phyloP scores from a whole-genome alignment of 1,284 basidiomycete genomes.

The Rhodotorula mucilaginosa region DNA sequence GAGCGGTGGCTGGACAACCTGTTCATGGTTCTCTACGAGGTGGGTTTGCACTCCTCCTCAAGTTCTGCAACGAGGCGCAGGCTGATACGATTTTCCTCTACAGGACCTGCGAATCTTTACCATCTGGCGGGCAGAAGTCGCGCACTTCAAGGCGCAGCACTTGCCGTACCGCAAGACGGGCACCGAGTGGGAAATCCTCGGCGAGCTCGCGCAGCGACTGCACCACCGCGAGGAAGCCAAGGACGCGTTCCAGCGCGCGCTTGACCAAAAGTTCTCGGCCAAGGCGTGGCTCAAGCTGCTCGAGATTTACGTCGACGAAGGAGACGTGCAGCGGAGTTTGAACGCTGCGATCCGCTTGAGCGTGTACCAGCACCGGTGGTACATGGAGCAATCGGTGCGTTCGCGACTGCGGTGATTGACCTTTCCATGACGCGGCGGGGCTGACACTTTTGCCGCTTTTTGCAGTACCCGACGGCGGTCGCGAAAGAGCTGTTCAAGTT shows the following conservation, averaged over 20 bases:
- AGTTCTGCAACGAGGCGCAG: no score
- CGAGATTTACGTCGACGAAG: constrained; percentile 91
- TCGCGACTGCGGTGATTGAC: no score
- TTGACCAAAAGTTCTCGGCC: constrained; percentile 81
- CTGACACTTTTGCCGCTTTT: not conserved
- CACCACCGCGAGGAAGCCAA: constrained; percentile 98
- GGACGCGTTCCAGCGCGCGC: constrained; percentile 91
- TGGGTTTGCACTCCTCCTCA: constrained; percentile 47
- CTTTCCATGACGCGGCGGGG: no score
- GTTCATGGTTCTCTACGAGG: constrained; percentile 98
- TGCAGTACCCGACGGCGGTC: constrained; percentile 85
- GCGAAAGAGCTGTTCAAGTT: constrained; percentile 88
- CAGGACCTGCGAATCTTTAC: constrained; percentile 98
- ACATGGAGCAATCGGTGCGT: constrained; percentile 51
- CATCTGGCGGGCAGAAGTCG: constrained; percentile 98
- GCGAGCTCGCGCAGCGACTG: constrained; percentile 84
- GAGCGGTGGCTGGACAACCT: constrained; percentile 98
- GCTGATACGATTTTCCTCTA: not conserved
- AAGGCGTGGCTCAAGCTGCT: constrained; percentile 91
- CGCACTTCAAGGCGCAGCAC: constrained; percentile 96
- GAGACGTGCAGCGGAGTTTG: constrained; percentile 83
- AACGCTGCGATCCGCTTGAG: constrained; percentile 89
- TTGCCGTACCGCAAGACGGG: constrained; percentile 96
- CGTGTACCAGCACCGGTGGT: constrained; percentile 74
- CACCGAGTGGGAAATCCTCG: constrained; percentile 97